Percentiles rank a stretch among this genome's conserved stretches.
phyloP scores from a whole-genome alignment of 768 basidiomycete genomes.

The Podaxis sp. region DNA sequence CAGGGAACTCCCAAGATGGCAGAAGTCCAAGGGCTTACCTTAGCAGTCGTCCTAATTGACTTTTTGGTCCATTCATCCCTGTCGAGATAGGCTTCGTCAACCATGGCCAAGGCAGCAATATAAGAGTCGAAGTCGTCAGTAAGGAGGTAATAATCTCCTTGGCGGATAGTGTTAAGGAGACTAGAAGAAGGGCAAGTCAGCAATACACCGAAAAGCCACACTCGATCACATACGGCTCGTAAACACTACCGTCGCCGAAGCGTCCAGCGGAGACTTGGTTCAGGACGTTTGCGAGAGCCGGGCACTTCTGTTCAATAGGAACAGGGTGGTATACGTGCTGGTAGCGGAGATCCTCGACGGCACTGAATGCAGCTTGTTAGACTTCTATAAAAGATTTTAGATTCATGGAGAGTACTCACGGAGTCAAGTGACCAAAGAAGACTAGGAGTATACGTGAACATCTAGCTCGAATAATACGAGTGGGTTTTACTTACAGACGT shows the following conservation, averaged over 20 bases:
- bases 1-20: neutral
- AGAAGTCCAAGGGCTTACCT: slow-evolving; percentile 35
- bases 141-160: slow-evolving; percentile 76
- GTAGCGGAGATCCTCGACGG: slow-evolving; percentile 83
- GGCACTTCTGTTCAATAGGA: slow-evolving; percentile 80
- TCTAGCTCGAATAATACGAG: neutral
- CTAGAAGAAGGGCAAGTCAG: slow-evolving; percentile 33
- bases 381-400: neutral
- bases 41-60: slow-evolving; percentile 79
- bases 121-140: slow-evolving; percentile 93
- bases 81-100: slow-evolving; percentile 86
- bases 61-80: slow-evolving; percentile 90
- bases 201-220: slow-evolving; percentile 15
- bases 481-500: slow-evolving; percentile 70
- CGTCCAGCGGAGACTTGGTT: slow-evolving; percentile 71
- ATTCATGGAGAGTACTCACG: slow-evolving; percentile 30
- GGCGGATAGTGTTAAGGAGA: slow-evolving; percentile 71
- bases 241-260: slow-evolving; percentile 80
- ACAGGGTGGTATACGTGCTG: slow-evolving; percentile 83
- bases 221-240: slow-evolving; percentile 70
- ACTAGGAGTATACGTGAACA: slow-evolving; percentile 38
- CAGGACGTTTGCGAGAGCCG: slow-evolving; percentile 76
- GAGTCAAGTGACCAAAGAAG: slow-evolving; percentile 89
- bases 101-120: slow-evolving; percentile 78
- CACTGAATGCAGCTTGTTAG: slow-evolving; percentile 29